Conservation (phyloP, 2,329 filamentous ascomycete species). For the Talaromyces rugulosus region DNA sequence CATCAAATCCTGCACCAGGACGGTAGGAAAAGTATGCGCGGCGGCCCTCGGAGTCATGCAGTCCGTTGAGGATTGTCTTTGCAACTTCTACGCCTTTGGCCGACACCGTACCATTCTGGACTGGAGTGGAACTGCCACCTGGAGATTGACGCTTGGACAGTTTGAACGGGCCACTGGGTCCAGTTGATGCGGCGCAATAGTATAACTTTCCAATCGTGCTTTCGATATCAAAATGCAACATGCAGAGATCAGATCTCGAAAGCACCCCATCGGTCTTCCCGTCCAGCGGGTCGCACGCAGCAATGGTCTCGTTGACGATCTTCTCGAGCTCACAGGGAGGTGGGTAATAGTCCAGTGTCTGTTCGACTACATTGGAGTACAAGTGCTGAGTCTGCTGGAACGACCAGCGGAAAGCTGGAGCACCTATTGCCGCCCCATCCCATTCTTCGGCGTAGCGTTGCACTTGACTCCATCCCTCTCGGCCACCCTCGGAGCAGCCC, state of each 20-base stretch:
- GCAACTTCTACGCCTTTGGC: constrained; percentile 19
- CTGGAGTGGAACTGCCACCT: constrained; percentile 5
- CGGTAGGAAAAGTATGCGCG: constrained; percentile 39
- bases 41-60: constrained; percentile 31
- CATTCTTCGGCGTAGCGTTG: constrained; percentile 43
- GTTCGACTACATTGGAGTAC: constrained; percentile 31
- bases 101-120: constrained; percentile 20
- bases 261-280: constrained; percentile 54
- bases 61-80: constrained; percentile 27
- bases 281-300: constrained; percentile 53
- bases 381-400: constrained; percentile 41
- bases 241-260: constrained; percentile 46
- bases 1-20: constrained; percentile 25
- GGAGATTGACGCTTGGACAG: not conserved
- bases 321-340: constrained; percentile 43
- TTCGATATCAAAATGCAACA: constrained; percentile 43
- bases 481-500: constrained; percentile 49
- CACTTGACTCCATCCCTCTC: constrained; percentile 45
- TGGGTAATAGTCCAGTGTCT: constrained; percentile 36
- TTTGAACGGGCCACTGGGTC: constrained; percentile 27
- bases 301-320: constrained; percentile 53
- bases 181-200: constrained; percentile 35
- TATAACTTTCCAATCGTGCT: constrained; percentile 46
- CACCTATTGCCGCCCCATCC: constrained; percentile 40
- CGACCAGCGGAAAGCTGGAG: constrained; percentile 41